Conservation (phyloP, 2,329 filamentous ascomycete species). For the Fusarium subglutinans region DNA sequence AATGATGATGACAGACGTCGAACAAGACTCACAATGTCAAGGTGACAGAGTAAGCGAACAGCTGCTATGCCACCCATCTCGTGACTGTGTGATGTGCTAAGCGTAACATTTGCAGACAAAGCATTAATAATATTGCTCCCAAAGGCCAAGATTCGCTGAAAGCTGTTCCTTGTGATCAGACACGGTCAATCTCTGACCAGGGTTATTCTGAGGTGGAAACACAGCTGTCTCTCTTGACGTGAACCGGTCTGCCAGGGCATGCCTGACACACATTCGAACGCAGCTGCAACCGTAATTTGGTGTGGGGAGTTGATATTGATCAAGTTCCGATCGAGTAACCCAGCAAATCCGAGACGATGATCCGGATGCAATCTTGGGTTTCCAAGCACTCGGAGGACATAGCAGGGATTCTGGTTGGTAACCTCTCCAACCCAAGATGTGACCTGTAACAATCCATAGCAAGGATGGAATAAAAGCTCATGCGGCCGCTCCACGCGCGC, state of each 20-base stretch:
- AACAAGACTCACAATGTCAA: conserved; percentile 1
- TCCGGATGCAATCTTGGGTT: conserved; percentile 38
- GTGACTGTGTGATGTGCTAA: conserved; percentile 1
- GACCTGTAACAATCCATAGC: conserved; percentile 36
- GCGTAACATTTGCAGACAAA: conserved; percentile 10
- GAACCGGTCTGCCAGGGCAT: conserved; percentile 19
- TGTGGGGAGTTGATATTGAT: conserved; percentile 22
- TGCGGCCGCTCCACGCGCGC: conserved; percentile 40
- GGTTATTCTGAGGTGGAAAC: conserved; percentile 3
- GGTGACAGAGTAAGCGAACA: conserved; percentile 9
- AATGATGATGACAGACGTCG: conserved; percentile 9
- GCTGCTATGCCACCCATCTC: background rate
- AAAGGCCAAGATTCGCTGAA: background rate
- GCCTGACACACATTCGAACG: conserved; percentile 1
- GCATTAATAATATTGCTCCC: background rate
- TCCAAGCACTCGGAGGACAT: conserved; percentile 36
- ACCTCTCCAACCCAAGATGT: conserved; percentile 31
- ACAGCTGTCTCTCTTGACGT: conserved; percentile 19
- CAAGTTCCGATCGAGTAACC: conserved; percentile 29
- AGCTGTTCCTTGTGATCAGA: conserved; percentile 10
- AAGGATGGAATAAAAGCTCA: conserved; percentile 32
- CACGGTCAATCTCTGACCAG: conserved; percentile 1
- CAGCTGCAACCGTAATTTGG: background rate
- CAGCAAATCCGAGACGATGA: conserved; percentile 31
- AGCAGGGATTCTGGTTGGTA: conserved; percentile 35